phyloP scores from a whole-genome alignment of 2,329 filamentous ascomycete genomes.

The Pseudogymnoascus pannorum region DNA sequence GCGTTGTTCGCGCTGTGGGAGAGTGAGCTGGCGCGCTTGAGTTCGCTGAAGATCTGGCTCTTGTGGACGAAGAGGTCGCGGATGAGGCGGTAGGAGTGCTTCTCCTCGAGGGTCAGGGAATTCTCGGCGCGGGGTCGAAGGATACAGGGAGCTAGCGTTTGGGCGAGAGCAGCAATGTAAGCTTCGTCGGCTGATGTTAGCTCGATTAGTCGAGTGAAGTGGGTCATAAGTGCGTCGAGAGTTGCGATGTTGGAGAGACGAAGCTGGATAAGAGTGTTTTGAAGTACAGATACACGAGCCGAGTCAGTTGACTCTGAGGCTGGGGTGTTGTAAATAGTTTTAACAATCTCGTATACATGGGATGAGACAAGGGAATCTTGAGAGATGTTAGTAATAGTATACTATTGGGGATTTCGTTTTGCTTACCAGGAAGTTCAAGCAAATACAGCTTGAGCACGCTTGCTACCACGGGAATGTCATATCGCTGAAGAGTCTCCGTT shows the following conservation, averaged over 20 bases:
- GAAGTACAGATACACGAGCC: slow-evolving; percentile 79
- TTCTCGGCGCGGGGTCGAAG: slow-evolving; percentile 81
- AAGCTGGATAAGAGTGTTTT: slow-evolving; percentile 91
- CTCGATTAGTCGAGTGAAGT: slow-evolving; percentile 94
- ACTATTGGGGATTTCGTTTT: slow-evolving; percentile 23
- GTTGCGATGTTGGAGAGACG: slow-evolving; percentile 96
- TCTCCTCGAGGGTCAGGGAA: slow-evolving; percentile 90
- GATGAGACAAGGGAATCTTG: slow-evolving; percentile 95
- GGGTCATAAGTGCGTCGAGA: slow-evolving; percentile 95
- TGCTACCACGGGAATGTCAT: slow-evolving; percentile 89
- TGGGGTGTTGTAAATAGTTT: slow-evolving; percentile 87
- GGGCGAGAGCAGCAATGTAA: slow-evolving; percentile 69
- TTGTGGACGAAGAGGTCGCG: slow-evolving; percentile 92
- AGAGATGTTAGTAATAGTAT: slow-evolving; percentile 18
- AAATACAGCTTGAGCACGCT: slow-evolving; percentile 91
- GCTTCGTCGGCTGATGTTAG: slow-evolving; percentile 90
- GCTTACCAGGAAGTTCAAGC: slow-evolving; percentile 81
- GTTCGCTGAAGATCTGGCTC: slow-evolving; percentile 86
- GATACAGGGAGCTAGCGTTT: slow-evolving; percentile 73
- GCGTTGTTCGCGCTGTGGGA: slow-evolving; percentile 52
- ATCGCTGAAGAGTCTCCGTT: slow-evolving; percentile 71
- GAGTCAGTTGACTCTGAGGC: slow-evolving; percentile 68
- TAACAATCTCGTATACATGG: slow-evolving; percentile 97
- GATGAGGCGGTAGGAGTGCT: slow-evolving; percentile 81
- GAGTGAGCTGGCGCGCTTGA: slow-evolving; percentile 79